Base-by-base conservation (phyloP, 2,329 filamentous ascomycete species). In the Microdochium nivale region DNA sequence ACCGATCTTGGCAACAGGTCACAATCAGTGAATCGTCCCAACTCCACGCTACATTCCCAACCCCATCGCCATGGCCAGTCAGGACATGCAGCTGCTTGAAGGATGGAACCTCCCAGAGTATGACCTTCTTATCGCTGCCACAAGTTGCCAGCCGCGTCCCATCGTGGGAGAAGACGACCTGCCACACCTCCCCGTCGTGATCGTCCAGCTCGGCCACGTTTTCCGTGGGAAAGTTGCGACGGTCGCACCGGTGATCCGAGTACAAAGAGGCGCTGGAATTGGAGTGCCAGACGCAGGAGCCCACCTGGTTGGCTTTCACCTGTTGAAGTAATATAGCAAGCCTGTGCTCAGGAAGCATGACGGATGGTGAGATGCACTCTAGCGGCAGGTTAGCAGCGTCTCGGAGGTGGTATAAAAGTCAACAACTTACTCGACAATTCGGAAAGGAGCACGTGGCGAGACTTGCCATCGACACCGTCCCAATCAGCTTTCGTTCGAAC, bases 261-360 rank as follows among this genome's bases (percentile, higher is more conserved):
- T 96, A 97, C 27, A 99, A 75, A 3, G 91, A 96, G 1, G 90
- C 90, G 1, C 88, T 80, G 3, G 76, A 70, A 3, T 84, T 90
- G 50, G 95, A 96, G 70, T 99, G 94, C 67, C 91, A 97, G 37
- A 91, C 71, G 65, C 94, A 99, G 27, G 80, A 81, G 49, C 84
- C 80, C 53, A 96, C 88, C 70, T 96, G 92, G 56, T 78, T 82
- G 55, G 86, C 79, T 65, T 96, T 96, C 35, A 96, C 84, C 58
- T 95, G 84, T 52, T 91, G 79, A 50, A 99, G 73, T 16, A 99
- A 74, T 32, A 84, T 79, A 1, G 90, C 89, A 46, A 99, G 75
- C 7, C 94, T 85, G 66, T 94, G 88, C 63, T 96, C 89, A 1
- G 94, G 94, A 51, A 99, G 87, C 91, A 99, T 97, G 46, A 96